Conservation (phyloP, 176 grass and related monocot species). For the Musa acuminata region DNA sequence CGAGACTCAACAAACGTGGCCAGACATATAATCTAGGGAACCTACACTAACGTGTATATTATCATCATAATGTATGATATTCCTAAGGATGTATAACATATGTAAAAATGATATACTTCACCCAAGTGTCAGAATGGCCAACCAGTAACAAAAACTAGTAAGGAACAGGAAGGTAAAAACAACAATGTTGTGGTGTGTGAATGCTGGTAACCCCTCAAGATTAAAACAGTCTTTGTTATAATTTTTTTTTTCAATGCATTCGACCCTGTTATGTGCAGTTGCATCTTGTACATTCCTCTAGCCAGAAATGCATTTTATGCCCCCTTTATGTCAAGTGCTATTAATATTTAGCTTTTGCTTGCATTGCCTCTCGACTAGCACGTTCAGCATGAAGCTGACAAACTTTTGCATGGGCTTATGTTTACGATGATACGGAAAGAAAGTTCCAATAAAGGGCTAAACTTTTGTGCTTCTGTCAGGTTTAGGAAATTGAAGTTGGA, state of each 20-base stretch:
- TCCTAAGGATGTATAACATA: too few species aligned
- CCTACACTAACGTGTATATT: too few species aligned
- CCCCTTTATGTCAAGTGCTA: background rate
- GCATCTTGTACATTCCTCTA: too few species aligned
- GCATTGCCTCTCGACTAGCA: background rate
- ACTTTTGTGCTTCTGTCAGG: background rate
- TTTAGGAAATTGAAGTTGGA: background rate
- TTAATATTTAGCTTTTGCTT: background rate
- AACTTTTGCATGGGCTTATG: background rate
- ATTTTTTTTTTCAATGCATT: too few species aligned
- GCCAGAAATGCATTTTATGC: background rate
- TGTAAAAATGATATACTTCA: too few species aligned
- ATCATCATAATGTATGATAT: too few species aligned
- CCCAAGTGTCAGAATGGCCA: too few species aligned
- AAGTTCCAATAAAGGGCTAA: background rate
- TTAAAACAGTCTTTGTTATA: background rate
- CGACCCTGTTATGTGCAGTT: too few species aligned
- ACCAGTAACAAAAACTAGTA: background rate
- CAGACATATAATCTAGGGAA: too few species aligned
- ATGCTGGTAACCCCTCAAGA: background rate
- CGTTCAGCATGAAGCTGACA: background rate
- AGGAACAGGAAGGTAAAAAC: background rate
- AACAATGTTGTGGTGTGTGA: background rate
- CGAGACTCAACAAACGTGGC: too few species aligned
- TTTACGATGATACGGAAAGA: background rate